A percentile compares a stretch with the other conserved stretches of the same genome.
phyloP scores from a whole-genome alignment of 441 rosid species.

The Croton laevigatus region DNA sequence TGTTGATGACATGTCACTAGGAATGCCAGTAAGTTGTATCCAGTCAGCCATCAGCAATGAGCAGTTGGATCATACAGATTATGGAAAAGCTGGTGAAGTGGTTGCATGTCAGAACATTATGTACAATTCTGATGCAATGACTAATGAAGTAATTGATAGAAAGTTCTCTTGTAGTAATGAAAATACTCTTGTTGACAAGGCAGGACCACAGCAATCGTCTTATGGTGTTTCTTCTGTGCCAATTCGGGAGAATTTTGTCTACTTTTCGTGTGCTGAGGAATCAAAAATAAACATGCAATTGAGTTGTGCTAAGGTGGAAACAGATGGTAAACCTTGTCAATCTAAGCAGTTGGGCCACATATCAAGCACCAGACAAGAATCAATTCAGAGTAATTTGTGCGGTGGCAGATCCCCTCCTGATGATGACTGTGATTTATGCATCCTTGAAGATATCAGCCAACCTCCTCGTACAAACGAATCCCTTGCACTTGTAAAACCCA shows the following conservation, averaged over 20 bases:
- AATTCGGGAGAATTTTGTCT: constrained; percentile 22
- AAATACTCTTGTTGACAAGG: constrained; percentile 28
- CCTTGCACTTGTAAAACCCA: constrained; percentile 13
- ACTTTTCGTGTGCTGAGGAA: constrained; percentile 29
- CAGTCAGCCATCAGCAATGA: constrained; percentile 24
- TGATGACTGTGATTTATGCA: constrained; percentile 73
- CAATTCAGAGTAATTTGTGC: constrained; percentile 64
- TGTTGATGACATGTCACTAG: constrained; percentile 26
- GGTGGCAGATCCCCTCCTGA: constrained; percentile 53
- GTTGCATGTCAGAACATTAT: constrained; percentile 29
- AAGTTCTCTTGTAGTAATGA: constrained; percentile 24
- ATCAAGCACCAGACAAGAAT: constrained; percentile 60
- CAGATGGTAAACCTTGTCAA: constrained; percentile 34
- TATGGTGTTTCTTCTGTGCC: constrained; percentile 28
- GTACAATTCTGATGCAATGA: constrained; percentile 31
- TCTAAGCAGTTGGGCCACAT: constrained; percentile 34
- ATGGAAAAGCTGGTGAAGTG: constrained; percentile 32
- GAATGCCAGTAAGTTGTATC: constrained; percentile 29
- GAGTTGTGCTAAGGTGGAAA: constrained; percentile 33
- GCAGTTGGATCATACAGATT: constrained; percentile 24
- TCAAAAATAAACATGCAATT: constrained; percentile 31
- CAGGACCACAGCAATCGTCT: constrained; percentile 32
- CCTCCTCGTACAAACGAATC: constrained; percentile 33
- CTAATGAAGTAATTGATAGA: constrained; percentile 21
- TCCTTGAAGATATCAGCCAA: constrained; percentile 73